phyloP scores from a whole-genome alignment of 768 basidiomycete species.

The Omphalotus guepiniiformis region DNA sequence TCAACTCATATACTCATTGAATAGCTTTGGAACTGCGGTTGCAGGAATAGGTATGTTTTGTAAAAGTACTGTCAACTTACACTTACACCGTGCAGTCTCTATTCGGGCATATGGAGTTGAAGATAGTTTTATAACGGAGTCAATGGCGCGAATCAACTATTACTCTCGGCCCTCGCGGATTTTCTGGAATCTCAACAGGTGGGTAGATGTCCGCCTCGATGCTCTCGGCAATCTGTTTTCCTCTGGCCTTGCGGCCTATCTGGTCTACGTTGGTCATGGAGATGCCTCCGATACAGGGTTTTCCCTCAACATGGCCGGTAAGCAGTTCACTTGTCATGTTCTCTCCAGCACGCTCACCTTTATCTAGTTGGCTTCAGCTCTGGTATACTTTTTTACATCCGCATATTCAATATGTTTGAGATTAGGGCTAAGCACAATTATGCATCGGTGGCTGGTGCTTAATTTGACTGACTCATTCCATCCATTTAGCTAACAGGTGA shows the following conservation, averaged over 20 bases:
- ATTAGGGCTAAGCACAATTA: conserved; percentile 13
- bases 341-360: neutral
- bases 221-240: conserved; percentile 40
- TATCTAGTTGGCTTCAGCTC: conserved; percentile 14
- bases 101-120: conserved; percentile 46
- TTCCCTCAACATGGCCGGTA: conserved; percentile 35
- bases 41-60: conserved; percentile 29
- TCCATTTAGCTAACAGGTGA: conserved; percentile 13
- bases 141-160: conserved; percentile 34
- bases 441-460: neutral
- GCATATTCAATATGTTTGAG: conserved; percentile 22
- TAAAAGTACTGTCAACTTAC: too few species aligned
- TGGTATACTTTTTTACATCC: conserved; percentile 17
- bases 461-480: neutral
- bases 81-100: conserved; percentile 16
- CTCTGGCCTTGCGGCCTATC: conserved; percentile 35
- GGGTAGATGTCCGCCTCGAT: conserved; percentile 34
- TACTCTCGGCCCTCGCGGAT: conserved; percentile 27
- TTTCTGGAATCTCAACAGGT: conserved; percentile 33
- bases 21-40: conserved; percentile 36
- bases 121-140: conserved; percentile 27
- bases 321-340: neutral
- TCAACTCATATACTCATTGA: conserved; percentile 1
- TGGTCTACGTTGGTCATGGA: conserved; percentile 25
- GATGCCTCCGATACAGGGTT: conserved; percentile 30